Conservation (phyloP, 495 filamentous ascomycete species). For the Aspergillus nanangensis region DNA sequence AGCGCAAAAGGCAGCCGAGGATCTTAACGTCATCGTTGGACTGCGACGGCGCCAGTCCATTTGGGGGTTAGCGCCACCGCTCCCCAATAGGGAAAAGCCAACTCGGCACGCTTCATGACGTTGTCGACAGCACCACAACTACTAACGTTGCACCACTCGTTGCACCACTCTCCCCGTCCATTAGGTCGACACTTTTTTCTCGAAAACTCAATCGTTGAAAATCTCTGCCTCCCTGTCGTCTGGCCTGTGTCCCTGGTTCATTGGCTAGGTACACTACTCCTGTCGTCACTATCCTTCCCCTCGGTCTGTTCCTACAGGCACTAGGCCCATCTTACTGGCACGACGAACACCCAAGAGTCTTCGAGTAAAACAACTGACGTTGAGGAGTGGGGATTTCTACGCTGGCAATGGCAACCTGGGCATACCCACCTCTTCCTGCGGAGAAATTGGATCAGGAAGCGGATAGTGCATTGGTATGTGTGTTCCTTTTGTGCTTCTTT, state of each 20-base stretch:
- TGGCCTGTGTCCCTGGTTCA: too few species aligned
- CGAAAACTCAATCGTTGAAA: neutral
- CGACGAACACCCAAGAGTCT: too few species aligned
- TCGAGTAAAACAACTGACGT: too few species aligned
- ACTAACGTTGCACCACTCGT: slow-evolving; percentile 21
- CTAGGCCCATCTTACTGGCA: neutral
- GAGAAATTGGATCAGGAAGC: slow-evolving; percentile 62
- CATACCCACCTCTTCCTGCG: slow-evolving; percentile 67
- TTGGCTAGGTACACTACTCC: too few species aligned
- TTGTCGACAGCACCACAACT: too few species aligned
- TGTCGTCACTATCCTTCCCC: neutral
- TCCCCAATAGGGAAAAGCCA: too few species aligned
- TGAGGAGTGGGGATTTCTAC: too few species aligned
- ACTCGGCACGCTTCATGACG: slow-evolving; percentile 27
- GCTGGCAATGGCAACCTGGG: slow-evolving; percentile 63
- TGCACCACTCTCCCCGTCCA: too few species aligned
- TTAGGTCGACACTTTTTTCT: neutral
- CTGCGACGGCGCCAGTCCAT: slow-evolving; percentile 19
- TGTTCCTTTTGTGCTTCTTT: neutral
- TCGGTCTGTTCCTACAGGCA: neutral
- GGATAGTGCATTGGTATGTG: slow-evolving; percentile 61
- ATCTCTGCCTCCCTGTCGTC: neutral
- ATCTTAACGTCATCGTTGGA: slow-evolving; percentile 36
- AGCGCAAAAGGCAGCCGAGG: neutral
- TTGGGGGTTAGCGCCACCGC: too few species aligned